These are phyloP conservation scores for Mrakiaceae sp. DNA, from an alignment of 1,284 basidiomycete species.

Conservation along the genomic window DNA sequence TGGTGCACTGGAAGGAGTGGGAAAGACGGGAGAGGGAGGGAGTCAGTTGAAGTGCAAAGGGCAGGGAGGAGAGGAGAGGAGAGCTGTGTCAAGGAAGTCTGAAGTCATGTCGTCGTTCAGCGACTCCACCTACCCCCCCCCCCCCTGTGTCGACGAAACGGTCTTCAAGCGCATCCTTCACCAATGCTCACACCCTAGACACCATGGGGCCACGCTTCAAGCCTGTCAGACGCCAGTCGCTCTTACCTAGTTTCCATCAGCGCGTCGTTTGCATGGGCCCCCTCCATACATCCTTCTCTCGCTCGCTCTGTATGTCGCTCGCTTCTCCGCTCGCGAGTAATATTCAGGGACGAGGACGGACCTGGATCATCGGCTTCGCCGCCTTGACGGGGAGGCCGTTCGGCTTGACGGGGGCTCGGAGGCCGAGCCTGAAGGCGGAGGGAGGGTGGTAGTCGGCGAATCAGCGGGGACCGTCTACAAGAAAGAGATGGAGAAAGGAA, in stretches of 20 bases:
- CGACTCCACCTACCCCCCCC: no score
- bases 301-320: no score
- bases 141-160: no score
- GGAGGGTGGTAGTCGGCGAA: no score
- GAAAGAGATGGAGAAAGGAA: neutral
- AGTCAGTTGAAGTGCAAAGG: neutral
- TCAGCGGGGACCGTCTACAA: no score
- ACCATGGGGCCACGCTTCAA: neutral
- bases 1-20: slow-evolving; percentile 1
- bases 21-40: neutral
- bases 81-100: neutral
- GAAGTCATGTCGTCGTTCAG: no score
- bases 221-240: no score
- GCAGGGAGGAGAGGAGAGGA: neutral
- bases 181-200: neutral
- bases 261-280: no score
- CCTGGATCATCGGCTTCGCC: neutral
- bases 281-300: no score
- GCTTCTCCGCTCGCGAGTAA: neutral
- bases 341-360: neutral
- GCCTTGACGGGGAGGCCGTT: slow-evolving; percentile 5
- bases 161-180: neutral
- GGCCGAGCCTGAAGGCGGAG: neutral
- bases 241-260: no score
- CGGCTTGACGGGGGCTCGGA: slow-evolving; percentile 5